phyloP scores from a whole-genome alignment of 1,284 basidiomycete genomes.

The Violaceomyces palustris region DNA sequence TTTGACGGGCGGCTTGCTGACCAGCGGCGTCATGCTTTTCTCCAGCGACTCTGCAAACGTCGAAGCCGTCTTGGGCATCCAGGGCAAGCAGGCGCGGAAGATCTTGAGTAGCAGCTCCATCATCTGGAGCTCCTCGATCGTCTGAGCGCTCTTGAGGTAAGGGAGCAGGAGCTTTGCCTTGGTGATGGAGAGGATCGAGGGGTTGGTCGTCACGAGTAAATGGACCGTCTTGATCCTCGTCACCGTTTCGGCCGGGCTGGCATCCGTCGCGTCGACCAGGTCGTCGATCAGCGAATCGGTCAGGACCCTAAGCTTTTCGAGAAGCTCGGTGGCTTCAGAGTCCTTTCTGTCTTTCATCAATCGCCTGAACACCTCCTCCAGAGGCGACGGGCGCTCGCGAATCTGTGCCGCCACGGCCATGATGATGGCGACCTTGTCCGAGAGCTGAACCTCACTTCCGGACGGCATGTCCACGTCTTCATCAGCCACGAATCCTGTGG shows the following conservation, averaged over 20 bases:
- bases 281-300: conserved; percentile 79
- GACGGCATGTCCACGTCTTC: no score
- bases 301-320: conserved; percentile 66
- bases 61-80: conserved; percentile 65
- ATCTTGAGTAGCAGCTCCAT: conserved; percentile 62
- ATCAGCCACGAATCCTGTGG: no score
- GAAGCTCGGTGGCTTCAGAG: conserved; percentile 55
- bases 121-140: conserved; percentile 69
- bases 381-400: conserved; percentile 71
- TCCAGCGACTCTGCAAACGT: conserved; percentile 69
- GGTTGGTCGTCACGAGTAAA: conserved; percentile 72
- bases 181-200: conserved; percentile 69
- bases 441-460: no score
- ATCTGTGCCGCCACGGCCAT: conserved; percentile 77
- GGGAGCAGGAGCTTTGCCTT: conserved; percentile 78
- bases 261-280: conserved; percentile 74
- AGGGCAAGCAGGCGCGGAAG: conserved; percentile 75
- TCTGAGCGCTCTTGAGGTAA: conserved; percentile 74
- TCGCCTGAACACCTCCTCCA: conserved; percentile 75
- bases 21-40: conserved; percentile 71
- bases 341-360: conserved; percentile 32
- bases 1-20: conserved; percentile 64
- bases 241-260: conserved; percentile 55
- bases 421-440: conserved; percentile 66
- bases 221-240: conserved; percentile 70